These are phyloP conservation scores for Globisporangium heterothallicum DNA, from an alignment of 352 stramenopile species.

Conservation along the genomic window DNA sequence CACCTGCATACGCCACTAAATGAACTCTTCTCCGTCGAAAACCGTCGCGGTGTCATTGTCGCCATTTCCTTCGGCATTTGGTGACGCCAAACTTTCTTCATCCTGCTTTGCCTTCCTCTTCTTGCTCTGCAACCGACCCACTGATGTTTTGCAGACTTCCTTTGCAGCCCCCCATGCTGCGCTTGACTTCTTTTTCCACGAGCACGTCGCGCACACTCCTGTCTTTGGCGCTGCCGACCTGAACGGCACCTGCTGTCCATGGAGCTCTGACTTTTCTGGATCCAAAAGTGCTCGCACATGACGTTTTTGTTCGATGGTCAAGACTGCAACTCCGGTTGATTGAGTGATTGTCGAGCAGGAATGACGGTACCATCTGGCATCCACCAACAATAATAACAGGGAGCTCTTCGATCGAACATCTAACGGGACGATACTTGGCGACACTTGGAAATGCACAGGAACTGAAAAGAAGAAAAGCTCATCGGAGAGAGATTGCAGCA, in stretches of 20 bases:
- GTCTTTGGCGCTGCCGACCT: background rate
- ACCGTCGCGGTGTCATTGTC: constrained; percentile 6
- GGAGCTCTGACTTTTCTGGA: constrained; percentile 11
- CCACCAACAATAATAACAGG: no score
- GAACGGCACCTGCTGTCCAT: constrained; percentile 11
- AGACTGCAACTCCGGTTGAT: no score
- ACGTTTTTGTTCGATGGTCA: no score
- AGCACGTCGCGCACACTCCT: constrained; percentile 1
- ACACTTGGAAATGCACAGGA: no score
- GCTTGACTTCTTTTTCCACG: constrained; percentile 23
- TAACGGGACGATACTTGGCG: no score
- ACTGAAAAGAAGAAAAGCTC: no score
- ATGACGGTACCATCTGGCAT: no score
- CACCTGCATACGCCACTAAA: constrained; percentile 52
- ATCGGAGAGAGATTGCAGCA: no score
- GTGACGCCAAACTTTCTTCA: no score
- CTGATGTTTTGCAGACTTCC: constrained; percentile 15
- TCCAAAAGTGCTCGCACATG: constrained; percentile 14
- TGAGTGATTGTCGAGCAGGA: no score
- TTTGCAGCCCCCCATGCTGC: no score
- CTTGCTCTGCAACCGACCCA: constrained; percentile 14
- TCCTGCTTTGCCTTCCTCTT: constrained; percentile 13
- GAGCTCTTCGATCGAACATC: no score
- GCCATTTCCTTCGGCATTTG: constrained; percentile 10
- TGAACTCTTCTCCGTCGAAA: constrained; percentile 60